phyloP scores from a whole-genome alignment of 2,329 filamentous ascomycete species.

The Trichophyton verrucosum region DNA sequence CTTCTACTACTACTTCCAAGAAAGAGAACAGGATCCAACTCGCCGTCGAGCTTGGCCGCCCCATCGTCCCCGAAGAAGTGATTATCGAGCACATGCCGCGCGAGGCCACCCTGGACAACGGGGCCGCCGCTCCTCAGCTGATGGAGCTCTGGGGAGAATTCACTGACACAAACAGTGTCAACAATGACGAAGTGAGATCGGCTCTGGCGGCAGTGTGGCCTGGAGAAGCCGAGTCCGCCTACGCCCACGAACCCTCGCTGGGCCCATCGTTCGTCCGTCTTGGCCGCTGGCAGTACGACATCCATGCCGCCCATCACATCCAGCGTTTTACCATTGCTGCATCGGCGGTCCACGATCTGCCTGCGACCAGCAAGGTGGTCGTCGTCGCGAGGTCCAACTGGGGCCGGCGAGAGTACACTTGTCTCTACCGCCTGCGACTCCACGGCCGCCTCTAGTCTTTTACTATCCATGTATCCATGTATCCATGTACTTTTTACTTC shows the following conservation, averaged over 20 bases:
- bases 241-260: constrained; percentile 26
- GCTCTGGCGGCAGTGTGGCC: constrained; percentile 20
- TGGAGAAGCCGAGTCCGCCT: constrained; percentile 21
- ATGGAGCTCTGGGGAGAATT: constrained; percentile 59
- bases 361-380: constrained; percentile 27
- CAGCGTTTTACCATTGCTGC: constrained; percentile 31
- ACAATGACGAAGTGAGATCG: not conserved
- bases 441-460: constrained; percentile 23
- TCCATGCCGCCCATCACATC: constrained; percentile 22
- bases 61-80: constrained; percentile 54
- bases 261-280: constrained; percentile 29
- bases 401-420: constrained; percentile 30
- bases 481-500: no score
- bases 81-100: constrained; percentile 60
- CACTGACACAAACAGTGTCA: constrained; percentile 6
- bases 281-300: constrained; percentile 29
- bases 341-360: constrained; percentile 22
- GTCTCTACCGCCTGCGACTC: constrained; percentile 35
- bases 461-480: no score
- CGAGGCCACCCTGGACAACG: constrained; percentile 47
- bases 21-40: constrained; percentile 31
- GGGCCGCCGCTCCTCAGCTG: constrained; percentile 46
- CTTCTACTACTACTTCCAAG: no score
- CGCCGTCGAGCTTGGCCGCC: constrained; percentile 25
- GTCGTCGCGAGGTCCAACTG: constrained; percentile 34